These are phyloP conservation scores for Barbarea vulgaris DNA, from an alignment of 345 rosid species.

Conservation along the genomic window DNA sequence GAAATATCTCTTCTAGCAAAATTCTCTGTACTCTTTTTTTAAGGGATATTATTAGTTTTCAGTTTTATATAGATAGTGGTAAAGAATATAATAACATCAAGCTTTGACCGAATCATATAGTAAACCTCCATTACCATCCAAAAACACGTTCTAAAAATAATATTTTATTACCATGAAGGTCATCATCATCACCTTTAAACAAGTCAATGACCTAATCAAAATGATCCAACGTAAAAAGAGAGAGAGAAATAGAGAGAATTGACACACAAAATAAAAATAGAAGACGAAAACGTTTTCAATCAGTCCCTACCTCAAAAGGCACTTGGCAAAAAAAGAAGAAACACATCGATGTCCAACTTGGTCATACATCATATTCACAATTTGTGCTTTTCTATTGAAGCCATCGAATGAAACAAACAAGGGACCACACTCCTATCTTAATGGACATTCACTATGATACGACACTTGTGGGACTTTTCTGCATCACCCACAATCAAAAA, in stretches of 20 bases:
- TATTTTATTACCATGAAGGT: conserved; percentile 11
- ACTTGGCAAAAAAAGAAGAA: conserved; percentile 34
- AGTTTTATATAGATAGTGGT: background rate
- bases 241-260: background rate
- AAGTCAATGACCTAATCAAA: conserved; percentile 34
- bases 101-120: conserved; percentile 20
- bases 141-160: conserved; percentile 13
- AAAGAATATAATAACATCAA: conserved; percentile 7
- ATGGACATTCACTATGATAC: conserved; percentile 35
- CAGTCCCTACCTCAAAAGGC: conserved; percentile 37
- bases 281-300: background rate
- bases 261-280: background rate
- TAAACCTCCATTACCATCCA: background rate
- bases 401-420: conserved; percentile 40
- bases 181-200: conserved; percentile 36
- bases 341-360: conserved; percentile 35
- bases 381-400: conserved; percentile 35
- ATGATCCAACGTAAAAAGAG: conserved; percentile 11
- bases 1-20: background rate
- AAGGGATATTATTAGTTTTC: too few relatives aligned
- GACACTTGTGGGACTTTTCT: conserved; percentile 40
- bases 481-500: conserved; percentile 33
- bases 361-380: conserved; percentile 43
- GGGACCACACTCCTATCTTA: conserved; percentile 36
- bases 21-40: too few relatives aligned